Evolutionary conservation across 495 filamentous ascomycete species (phyloP).

Genomic region (Penicillium flavigenum): DNA sequence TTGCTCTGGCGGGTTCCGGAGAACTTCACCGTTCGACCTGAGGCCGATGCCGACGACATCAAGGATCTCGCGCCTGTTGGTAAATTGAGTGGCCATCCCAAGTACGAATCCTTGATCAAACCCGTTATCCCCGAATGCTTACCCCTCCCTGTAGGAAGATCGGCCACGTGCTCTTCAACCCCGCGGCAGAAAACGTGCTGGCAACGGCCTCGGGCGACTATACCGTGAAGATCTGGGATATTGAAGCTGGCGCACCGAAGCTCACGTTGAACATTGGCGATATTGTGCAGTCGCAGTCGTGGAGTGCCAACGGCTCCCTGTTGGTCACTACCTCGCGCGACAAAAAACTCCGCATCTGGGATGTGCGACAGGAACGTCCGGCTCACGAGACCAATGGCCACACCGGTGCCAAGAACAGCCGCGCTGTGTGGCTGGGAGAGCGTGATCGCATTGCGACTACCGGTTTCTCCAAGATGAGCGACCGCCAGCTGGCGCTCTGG

Average conservation of each 20-base stretch:
- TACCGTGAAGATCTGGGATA: constrained; percentile 95
- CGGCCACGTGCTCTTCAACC: constrained; percentile 96
- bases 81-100: constrained; percentile 68
- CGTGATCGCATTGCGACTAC: constrained; percentile 92
- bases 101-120: constrained; percentile 31
- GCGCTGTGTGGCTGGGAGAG: constrained; percentile 94
- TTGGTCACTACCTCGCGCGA: constrained; percentile 93
- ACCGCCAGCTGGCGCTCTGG: constrained; percentile 93
- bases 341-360: constrained; percentile 97
- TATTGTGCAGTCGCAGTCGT: constrained; percentile 91
- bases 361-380: constrained; percentile 86
- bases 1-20: constrained; percentile 95
- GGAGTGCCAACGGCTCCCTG: constrained; percentile 88
- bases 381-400: constrained; percentile 85
- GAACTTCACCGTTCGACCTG: constrained; percentile 76
- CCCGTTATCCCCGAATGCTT: constrained; percentile 11
- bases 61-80: constrained; percentile 75
- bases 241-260: constrained; percentile 70
- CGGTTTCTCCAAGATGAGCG: constrained; percentile 97
- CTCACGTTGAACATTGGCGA: constrained; percentile 80
- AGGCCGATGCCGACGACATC: constrained; percentile 71
- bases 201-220: constrained; percentile 94
- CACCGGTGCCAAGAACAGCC: constrained; percentile 92
- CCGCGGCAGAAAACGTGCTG: constrained; percentile 91
- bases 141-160: constrained; percentile 65